These are phyloP conservation scores for Cladosporium sp. DNA, from an alignment of 2,329 filamentous ascomycete species.

Conservation along the genomic window DNA sequence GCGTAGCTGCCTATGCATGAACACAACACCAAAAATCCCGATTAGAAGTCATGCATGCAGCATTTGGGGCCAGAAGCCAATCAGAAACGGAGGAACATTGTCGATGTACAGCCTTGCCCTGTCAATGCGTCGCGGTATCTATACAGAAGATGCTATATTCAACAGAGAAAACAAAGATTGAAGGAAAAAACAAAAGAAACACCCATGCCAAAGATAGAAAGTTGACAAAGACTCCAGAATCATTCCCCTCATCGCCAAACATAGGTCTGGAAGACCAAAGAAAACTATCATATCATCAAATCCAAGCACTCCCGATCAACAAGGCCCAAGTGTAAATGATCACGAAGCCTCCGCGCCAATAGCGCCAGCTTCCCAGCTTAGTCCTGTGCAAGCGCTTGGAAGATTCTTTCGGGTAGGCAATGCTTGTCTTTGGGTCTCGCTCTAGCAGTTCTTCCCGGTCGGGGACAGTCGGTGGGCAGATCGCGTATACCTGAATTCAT, in stretches of 20 bases:
- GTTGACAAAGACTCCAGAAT: neutral
- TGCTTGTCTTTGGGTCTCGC: constrained; percentile 51
- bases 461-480: constrained; percentile 55
- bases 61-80: too few species aligned
- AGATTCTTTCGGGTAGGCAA: constrained; percentile 42
- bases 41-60: too few species aligned
- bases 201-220: too few species aligned
- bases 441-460: constrained; percentile 54
- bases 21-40: too few species aligned
- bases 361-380: constrained; percentile 8
- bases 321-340: constrained; percentile 5
- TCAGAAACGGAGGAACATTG: too few species aligned
- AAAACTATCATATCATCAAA: neutral
- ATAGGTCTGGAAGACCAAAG: neutral
- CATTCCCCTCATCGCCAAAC: neutral
- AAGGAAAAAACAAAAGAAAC: too few species aligned
- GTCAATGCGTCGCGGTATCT: too few species aligned
- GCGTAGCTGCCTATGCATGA: too few species aligned
- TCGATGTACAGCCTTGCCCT: too few species aligned
- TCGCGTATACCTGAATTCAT: constrained; percentile 45
- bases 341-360: constrained; percentile 6
- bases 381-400: constrained; percentile 6
- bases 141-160: too few species aligned
- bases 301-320: constrained; percentile 6
- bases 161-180: too few species aligned